Evolutionary conservation across 139 green algal genomes (phyloP).

Genomic region (Medakamo hakoo): DNA sequence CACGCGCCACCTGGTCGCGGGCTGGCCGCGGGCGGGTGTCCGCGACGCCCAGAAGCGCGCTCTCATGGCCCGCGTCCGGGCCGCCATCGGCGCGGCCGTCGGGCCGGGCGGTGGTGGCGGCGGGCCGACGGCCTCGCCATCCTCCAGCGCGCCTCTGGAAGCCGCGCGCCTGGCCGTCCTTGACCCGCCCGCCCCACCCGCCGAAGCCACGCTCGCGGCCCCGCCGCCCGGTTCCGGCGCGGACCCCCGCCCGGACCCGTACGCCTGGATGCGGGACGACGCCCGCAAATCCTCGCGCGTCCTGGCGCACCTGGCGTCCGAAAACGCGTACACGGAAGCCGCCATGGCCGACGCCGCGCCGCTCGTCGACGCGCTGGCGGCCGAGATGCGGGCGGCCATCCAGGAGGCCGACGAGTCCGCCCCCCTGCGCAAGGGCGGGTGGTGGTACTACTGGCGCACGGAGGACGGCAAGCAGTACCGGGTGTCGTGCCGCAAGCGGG

Average conservation of each 20-base stretch:
- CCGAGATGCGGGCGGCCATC: constrained; percentile 71
- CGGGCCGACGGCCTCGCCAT: too few relatives aligned
- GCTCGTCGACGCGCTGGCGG: constrained; percentile 61
- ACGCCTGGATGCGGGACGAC: constrained; percentile 76
- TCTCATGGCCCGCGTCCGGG: neutral
- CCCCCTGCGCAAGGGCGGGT: constrained; percentile 32
- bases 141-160: too few relatives aligned
- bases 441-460: constrained; percentile 70
- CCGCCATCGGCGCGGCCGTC: neutral
- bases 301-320: constrained; percentile 23
- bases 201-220: too few relatives aligned
- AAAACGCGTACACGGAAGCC: constrained; percentile 56
- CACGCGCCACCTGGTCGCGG: neutral
- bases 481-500: constrained; percentile 45
- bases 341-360: constrained; percentile 60
- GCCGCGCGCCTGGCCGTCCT: neutral
- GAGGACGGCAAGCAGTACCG: constrained; percentile 54
- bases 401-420: constrained; percentile 60
- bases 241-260: constrained; percentile 39
- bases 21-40: neutral
- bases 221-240: too few relatives aligned
- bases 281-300: constrained; percentile 40
- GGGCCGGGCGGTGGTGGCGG: too few relatives aligned
- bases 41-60: neutral
- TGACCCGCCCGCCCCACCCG: too few relatives aligned